Evolutionary conservation across 306 rosid genomes (phyloP).

Genomic region (Acmispon strigosus): DNA sequence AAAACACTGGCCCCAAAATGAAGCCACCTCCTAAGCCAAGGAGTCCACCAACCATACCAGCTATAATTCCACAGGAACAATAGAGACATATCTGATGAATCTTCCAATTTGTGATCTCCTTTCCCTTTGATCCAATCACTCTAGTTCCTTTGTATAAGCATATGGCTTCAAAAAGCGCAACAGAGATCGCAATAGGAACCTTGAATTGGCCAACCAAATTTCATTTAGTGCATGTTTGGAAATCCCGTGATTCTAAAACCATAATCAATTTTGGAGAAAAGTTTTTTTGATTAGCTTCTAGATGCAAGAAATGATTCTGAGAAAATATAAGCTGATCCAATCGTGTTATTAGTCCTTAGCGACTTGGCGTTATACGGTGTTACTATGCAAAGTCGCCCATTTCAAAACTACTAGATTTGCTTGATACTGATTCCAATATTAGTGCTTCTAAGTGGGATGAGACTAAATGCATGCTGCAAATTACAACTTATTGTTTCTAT

Average conservation of each 20-base stretch:
- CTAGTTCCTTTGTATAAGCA: slow-evolving; percentile 55
- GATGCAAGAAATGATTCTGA: too few relatives aligned
- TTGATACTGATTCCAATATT: not conserved
- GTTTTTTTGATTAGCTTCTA: too few relatives aligned
- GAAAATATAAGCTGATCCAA: too few relatives aligned
- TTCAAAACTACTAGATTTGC: not conserved
- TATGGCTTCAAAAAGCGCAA: slow-evolving; percentile 54
- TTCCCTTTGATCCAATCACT: slow-evolving; percentile 63
- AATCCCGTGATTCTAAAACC: too few relatives aligned
- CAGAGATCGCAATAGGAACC: slow-evolving; percentile 64
- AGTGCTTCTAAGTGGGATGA: not conserved
- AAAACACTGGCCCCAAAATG: slow-evolving; percentile 6
- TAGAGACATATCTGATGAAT: slow-evolving; percentile 48
- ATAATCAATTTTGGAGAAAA: too few relatives aligned
- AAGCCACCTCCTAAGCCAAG: slow-evolving; percentile 19
- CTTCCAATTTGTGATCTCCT: slow-evolving; percentile 63
- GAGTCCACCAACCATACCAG: slow-evolving; percentile 38
- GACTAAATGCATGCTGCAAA: not conserved
- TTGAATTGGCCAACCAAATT: slow-evolving; percentile 11
- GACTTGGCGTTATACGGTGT: too few relatives aligned
- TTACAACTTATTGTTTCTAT: not conserved
- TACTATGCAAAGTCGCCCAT: not conserved
- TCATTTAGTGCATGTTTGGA: not conserved
- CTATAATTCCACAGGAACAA: slow-evolving; percentile 59
- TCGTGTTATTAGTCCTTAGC: too few relatives aligned